Evolutionary conservation across 2,329 filamentous ascomycete species (phyloP).

Genomic region (Calonectria henricotiae): DNA sequence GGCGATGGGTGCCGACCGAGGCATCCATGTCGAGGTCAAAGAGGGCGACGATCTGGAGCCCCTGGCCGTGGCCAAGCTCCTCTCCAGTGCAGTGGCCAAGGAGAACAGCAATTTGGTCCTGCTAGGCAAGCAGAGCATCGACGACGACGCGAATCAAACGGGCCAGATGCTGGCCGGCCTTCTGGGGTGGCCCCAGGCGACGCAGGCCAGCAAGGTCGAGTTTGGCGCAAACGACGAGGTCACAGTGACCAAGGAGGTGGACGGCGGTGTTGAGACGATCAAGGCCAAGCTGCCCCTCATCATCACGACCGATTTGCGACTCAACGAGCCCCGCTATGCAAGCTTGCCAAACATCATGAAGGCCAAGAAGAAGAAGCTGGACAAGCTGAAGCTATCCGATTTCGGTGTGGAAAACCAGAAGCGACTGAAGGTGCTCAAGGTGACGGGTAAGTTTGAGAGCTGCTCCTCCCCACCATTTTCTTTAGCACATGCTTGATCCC

Average conservation of each 20-base stretch:
- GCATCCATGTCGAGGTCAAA: slow-evolving; percentile 86
- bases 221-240: slow-evolving; percentile 81
- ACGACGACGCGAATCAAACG: slow-evolving; percentile 95
- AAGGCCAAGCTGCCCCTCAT: slow-evolving; percentile 90
- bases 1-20: slow-evolving; percentile 98
- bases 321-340: slow-evolving; percentile 97
- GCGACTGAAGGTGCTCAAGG: slow-evolving; percentile 91
- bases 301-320: slow-evolving; percentile 92
- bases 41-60: slow-evolving; percentile 88
- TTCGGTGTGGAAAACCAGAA: slow-evolving; percentile 82
- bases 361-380: slow-evolving; percentile 99
- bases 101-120: slow-evolving; percentile 94
- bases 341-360: slow-evolving; percentile 99
- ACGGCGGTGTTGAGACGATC: slow-evolving; percentile 94
- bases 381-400: slow-evolving; percentile 91
- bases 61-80: slow-evolving; percentile 91
- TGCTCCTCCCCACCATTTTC: slow-evolving; percentile 3
- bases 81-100: slow-evolving; percentile 83
- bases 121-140: slow-evolving; percentile 97
- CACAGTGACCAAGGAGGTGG: slow-evolving; percentile 91
- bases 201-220: slow-evolving; percentile 89
- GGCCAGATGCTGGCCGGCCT: slow-evolving; percentile 98
- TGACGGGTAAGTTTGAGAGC: slow-evolving; percentile 76
- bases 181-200: slow-evolving; percentile 94
- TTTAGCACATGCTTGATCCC: neutral